phyloP scores from a whole-genome alignment of 169 alveolate genomes.

The Toxoplasma gondii region DNA sequence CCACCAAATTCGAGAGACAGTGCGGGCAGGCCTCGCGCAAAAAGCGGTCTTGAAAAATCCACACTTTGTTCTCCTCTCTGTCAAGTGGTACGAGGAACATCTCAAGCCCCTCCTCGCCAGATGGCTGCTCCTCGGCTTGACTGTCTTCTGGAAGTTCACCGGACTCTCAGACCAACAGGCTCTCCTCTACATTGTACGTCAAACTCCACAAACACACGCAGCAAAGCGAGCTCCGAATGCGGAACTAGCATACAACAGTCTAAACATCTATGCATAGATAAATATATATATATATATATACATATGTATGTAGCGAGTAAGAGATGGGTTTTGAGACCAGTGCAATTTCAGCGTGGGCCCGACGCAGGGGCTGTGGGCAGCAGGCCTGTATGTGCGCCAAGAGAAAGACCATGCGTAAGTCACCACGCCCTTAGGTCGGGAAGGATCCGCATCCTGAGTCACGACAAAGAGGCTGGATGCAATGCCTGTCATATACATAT shows the following conservation, averaged over 20 bases:
- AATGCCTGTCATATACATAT: not conserved
- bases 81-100: constrained; percentile 73
- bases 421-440: no score
- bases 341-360: no score
- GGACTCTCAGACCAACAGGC: constrained; percentile 63
- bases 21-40: constrained; percentile 73
- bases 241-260: not conserved
- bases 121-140: constrained; percentile 75
- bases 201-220: constrained; percentile 27
- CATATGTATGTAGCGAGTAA: no score
- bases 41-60: constrained; percentile 81
- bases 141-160: not conserved
- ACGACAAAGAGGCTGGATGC: no score
- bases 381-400: no score
- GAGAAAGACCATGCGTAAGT: no score
- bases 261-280: not conserved
- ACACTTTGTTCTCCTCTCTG: constrained; percentile 81
- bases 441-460: no score
- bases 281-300: no score
- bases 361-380: no score
- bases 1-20: constrained; percentile 51
- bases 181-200: constrained; percentile 58
- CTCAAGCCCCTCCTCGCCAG: constrained; percentile 76
- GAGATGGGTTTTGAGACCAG: no score
- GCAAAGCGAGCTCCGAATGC: not conserved